A percentile compares a stretch with the other conserved stretches of the same genome.
These are phyloP conservation scores for Jacaranda copaia DNA, from an alignment of 257 asterid species.

Conservation along the genomic window DNA sequence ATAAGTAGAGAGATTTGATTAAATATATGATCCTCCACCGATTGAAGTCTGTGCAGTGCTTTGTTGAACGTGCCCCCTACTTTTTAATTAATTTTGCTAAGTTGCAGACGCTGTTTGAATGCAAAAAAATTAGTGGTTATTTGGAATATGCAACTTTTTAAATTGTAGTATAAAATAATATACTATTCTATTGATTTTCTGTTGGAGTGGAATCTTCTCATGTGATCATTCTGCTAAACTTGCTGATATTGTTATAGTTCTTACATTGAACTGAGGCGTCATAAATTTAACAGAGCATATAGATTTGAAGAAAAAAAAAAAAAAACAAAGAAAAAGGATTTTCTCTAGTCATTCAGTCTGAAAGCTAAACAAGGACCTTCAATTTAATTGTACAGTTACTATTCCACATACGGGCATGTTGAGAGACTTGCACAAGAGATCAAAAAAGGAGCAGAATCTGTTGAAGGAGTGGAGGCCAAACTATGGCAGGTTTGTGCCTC, in stretches of 20 bases:
- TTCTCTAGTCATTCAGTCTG: not conserved
- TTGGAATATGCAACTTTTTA: not conserved
- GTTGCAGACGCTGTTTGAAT: not conserved
- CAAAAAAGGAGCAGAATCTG: constrained; percentile 72
- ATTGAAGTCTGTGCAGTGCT: too few relatives aligned
- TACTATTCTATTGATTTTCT: not conserved
- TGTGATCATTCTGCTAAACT: constrained; percentile 10
- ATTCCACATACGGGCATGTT: constrained; percentile 75
- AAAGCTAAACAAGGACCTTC: constrained; percentile 10
- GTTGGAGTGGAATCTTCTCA: not conserved
- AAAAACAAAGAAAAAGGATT: too few relatives aligned
- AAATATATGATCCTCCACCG: not conserved
- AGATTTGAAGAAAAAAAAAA: not conserved
- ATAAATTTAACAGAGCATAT: not conserved
- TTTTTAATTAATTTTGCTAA: not conserved
- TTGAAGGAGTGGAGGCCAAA: constrained; percentile 75
- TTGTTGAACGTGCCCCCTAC: too few relatives aligned
- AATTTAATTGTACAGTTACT: constrained; percentile 48
- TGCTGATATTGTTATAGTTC: constrained; percentile 4
- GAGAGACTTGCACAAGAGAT: constrained; percentile 75
- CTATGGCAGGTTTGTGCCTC: constrained; percentile 65
- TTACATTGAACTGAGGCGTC: constrained; percentile 1
- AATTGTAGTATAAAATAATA: not conserved
- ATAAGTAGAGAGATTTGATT: not conserved
- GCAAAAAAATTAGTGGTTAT: not conserved